Evolutionary conservation across 495 filamentous ascomycete genomes (phyloP), one percentile per base, ranked within the genome.

Genomic region (Penicillium subrubescens): DNA sequence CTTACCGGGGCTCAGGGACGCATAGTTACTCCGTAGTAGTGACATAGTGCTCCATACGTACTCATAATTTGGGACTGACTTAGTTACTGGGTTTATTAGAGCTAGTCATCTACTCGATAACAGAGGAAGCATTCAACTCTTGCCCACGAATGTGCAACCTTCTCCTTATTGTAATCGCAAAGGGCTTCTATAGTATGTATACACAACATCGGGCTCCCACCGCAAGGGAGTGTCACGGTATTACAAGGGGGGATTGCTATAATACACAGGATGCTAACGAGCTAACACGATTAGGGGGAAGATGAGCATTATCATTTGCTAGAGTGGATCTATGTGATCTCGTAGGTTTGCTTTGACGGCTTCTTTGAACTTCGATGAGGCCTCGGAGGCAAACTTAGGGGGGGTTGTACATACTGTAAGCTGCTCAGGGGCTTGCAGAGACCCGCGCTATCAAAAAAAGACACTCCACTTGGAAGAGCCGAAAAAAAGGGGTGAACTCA

Each of bases 161-260:
- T 57, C 61, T 70, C 67, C 61, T 64, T 54, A 44, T 58, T 56
- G 58, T 37, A 63, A 66, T 66, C 63, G 60, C 50, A 59, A 59
- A 62, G 64, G 17, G 21, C 33, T 12, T 15, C 19, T 48, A 12
- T 2, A 48, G 44, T 48, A 48, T 14, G 44, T 23, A 12, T 23
- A 48, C 44, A 23, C 10, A 48, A 21, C 21, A 29, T 2, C 6
- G 48, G 17, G 25, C 48, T 2, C 62, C 61, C 57, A 64, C 64
- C 63, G 61, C 61, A 61, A 62, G 65, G 62, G 55, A 44, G 54
- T 10, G 64, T 67, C 60, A 67, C 55, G 35, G 64, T 66, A 66
- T 62, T 66, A 66, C 64, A 48, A 54, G 60, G 56, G 55, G 25
- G 31, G 15, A 4, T 46, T 15, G 19, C 19, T 21, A 46, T 7